Conservation (phyloP, 2,329 filamentous ascomycete species). For the Aureobasidium sp. region DNA sequence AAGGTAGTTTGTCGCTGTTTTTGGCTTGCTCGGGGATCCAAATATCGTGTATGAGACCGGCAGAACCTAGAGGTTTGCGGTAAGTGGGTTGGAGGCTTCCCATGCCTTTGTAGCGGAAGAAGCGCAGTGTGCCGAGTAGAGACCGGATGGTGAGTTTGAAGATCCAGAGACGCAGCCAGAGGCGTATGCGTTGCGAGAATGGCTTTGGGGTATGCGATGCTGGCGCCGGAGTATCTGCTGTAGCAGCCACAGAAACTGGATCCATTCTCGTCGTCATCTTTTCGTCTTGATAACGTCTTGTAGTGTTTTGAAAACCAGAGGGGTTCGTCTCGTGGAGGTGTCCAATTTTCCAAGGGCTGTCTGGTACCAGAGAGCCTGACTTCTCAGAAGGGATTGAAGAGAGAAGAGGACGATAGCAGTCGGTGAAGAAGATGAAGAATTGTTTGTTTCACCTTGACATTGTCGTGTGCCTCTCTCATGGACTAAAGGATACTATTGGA, state of each 20-base stretch:
- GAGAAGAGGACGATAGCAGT: too few species aligned
- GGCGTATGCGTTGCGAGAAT: neutral
- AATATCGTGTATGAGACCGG: neutral
- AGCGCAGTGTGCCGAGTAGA: neutral
- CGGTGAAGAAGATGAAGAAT: too few species aligned
- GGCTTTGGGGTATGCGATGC: neutral
- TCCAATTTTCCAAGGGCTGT: too few species aligned
- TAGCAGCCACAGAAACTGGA: neutral
- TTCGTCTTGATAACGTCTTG: too few species aligned
- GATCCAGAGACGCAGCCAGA: constrained; percentile 8
- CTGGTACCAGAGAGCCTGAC: too few species aligned
- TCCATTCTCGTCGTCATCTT: neutral
- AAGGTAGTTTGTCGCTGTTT: neutral
- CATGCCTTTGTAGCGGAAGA: neutral
- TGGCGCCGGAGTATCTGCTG: neutral
- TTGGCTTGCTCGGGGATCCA: neutral
- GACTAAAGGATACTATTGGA: neutral
- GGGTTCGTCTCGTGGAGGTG: neutral
- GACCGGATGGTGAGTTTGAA: constrained; percentile 5
- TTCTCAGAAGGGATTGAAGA: too few species aligned
- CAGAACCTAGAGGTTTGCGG: neutral
- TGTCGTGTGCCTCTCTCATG: neutral
- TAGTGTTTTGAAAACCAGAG: too few species aligned
- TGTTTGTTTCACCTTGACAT: neutral
- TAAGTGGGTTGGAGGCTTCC: neutral